These are phyloP conservation scores for Penicillium brasilianum DNA, from an alignment of 2,329 filamentous ascomycete species.

Conservation along the genomic window DNA sequence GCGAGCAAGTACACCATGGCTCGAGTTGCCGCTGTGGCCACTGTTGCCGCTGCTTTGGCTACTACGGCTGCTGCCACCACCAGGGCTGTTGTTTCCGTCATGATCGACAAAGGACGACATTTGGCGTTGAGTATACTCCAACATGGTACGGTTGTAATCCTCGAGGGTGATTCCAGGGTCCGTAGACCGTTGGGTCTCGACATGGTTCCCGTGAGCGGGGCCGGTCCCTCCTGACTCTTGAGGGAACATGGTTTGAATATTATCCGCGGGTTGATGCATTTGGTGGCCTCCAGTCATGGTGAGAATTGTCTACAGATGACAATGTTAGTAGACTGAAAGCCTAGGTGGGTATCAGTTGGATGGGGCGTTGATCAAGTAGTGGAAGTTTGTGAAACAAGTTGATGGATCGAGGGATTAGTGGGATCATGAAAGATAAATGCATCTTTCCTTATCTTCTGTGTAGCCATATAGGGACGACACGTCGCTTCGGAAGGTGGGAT, in stretches of 20 bases:
- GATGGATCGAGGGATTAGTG: background rate
- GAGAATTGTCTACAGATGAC: background rate
- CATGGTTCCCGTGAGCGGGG: slow-evolving; percentile 21
- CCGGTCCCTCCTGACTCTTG: slow-evolving; percentile 23
- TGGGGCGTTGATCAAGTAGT: background rate
- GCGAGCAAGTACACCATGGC: slow-evolving; percentile 27
- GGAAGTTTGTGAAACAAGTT: background rate
- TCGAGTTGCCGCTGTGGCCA: slow-evolving; percentile 31
- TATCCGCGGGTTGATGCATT: slow-evolving; percentile 26
- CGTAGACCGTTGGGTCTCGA: slow-evolving; percentile 27
- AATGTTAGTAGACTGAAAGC: background rate
- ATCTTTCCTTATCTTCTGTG: background rate
- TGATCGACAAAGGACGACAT: slow-evolving; percentile 41
- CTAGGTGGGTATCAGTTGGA: background rate
- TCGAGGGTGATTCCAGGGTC: slow-evolving; percentile 39
- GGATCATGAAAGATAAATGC: background rate
- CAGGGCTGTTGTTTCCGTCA: slow-evolving; percentile 25
- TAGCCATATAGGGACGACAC: background rate
- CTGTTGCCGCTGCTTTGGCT: slow-evolving; percentile 40
- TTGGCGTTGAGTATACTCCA: slow-evolving; percentile 45
- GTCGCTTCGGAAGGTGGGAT: background rate
- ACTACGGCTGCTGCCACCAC: slow-evolving; percentile 31
- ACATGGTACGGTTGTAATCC: slow-evolving; percentile 47
- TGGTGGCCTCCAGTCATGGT: slow-evolving; percentile 27
- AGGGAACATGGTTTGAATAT: slow-evolving; percentile 26